Base-by-base conservation (phyloP, 2,329 filamentous ascomycete species). In the Fusarium subglutinans region DNA sequence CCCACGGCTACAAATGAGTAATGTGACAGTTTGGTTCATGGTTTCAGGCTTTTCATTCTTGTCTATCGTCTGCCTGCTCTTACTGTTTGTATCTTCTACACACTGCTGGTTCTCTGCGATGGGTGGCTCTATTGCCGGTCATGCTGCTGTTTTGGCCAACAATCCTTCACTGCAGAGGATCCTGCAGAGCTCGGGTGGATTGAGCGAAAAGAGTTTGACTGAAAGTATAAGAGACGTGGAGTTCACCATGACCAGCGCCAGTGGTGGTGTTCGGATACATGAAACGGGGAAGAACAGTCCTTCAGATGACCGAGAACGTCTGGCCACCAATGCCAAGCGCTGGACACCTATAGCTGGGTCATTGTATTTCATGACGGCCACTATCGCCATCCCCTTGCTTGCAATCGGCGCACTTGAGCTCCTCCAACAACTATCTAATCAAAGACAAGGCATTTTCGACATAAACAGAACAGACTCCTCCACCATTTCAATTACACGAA, bases 381-480 rank as follows among this genome's bases (percentile, higher is more conserved):
- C 44, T 0, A 8, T 47, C 12, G 8, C 13, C 18, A 22, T 47
- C 13, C 44, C 44, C 6, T 0, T 47, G 3, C 24, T 47, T 20
- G 24, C 24, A 0, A 28, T 47, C 0, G 44, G 44, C 2, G 12
- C 24, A 10, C 44, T 47, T 22, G 44, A 47, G 24, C 44, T 47
- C 0, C 24, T 28, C 1, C 44, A 47, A 0, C 24, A 28, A 0
- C 0, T 47, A 0, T 47, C 44, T 22, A 47, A 0, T 5, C 44
- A 47, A 28, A 11, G 24, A 22, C 24, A 47, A 28, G 44, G 44
- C 18, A 12, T 47, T 8, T 47, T 47, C 5, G 44, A 47, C 44
- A 7, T 47, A 2, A 8, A 47, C 44, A 47, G 2, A 11, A 47
- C 24, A 28, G 44, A 47, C 44, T 28, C 44, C 12, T 15, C 44